phyloP scores from a whole-genome alignment of 2,329 filamentous ascomycete genomes.

The Hymenoscyphus albidus region DNA sequence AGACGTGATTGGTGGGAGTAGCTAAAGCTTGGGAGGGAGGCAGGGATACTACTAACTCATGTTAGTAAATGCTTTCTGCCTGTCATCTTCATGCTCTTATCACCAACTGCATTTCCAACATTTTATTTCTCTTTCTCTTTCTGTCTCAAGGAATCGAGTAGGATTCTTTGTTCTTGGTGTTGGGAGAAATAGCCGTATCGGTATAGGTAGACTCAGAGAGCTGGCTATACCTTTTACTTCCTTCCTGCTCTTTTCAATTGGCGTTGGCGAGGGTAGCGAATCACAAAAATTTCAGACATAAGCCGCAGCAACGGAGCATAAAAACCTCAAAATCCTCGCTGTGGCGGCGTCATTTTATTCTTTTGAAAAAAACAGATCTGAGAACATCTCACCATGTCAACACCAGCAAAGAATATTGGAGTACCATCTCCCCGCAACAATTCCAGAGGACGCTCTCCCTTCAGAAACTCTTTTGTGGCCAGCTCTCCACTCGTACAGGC shows the following conservation, averaged over 20 bases:
- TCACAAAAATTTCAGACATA: background rate
- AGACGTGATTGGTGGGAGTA: background rate
- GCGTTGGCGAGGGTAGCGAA: background rate
- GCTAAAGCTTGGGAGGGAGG: background rate
- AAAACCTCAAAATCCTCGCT: background rate
- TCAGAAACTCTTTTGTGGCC: slow-evolving; percentile 47
- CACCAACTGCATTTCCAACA: background rate
- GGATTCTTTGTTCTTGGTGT: background rate
- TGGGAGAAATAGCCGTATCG: background rate
- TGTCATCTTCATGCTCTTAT: background rate
- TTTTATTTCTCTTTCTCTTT: background rate
- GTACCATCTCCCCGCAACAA: slow-evolving; percentile 14
- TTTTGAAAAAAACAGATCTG: background rate
- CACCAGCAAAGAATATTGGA: slow-evolving; percentile 27
- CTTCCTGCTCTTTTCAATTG: background rate
- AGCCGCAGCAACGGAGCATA: background rate
- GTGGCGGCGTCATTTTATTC: slow-evolving; percentile 1
- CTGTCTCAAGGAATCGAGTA: background rate
- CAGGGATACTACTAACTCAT: background rate
- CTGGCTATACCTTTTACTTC: background rate
- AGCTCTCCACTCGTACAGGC: slow-evolving; percentile 64
- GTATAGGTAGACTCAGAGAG: background rate
- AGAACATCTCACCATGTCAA: slow-evolving; percentile 26
- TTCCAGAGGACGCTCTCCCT: slow-evolving; percentile 34
- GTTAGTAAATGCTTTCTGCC: background rate